A percentile compares a stretch with the other conserved stretches of the same genome.
Evolutionary conservation across 192 early-diverging fungal genomes (phyloP).

Genomic region (Phlyctochytrium bullatum): DNA sequence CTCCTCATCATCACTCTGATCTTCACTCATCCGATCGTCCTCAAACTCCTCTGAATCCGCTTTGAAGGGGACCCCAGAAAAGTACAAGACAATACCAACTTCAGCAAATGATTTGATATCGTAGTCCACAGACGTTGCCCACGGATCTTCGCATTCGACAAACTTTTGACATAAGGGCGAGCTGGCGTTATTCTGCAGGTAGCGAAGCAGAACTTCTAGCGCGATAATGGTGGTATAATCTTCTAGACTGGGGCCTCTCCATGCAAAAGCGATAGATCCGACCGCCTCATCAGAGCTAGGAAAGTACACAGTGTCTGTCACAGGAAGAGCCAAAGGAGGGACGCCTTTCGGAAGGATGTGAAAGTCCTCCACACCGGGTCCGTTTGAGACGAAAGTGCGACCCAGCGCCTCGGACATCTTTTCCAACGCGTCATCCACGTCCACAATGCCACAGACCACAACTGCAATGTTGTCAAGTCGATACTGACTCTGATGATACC

Average conservation of each 20-base stretch:
- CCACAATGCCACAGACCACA: conserved; percentile 53
- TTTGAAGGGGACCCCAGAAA: conserved; percentile 58
- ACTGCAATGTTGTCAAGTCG: conserved; percentile 67
- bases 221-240: conserved; percentile 61
- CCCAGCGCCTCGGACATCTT: conserved; percentile 31
- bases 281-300: conserved; percentile 45
- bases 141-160: conserved; percentile 67
- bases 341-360: not conserved
- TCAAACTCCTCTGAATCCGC: not conserved
- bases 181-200: conserved; percentile 62
- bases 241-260: conserved; percentile 69
- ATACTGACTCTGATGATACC: conserved; percentile 76
- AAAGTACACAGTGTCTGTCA: conserved; percentile 10
- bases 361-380: not conserved
- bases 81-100: conserved; percentile 56
- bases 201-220: conserved; percentile 71
- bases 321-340: conserved; percentile 9
- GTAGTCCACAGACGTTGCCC: conserved; percentile 60
- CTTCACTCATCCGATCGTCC: conserved; percentile 12
- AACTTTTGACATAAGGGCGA: conserved; percentile 73
- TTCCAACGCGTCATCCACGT: conserved; percentile 54
- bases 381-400: not conserved
- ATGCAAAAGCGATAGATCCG: conserved; percentile 61
- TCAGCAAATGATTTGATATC: conserved; percentile 54
- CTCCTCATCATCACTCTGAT: conserved; percentile 26